These are phyloP conservation scores for Nematodospora valgi DNA, from an alignment of 805 yeast species.

Conservation along the genomic window DNA sequence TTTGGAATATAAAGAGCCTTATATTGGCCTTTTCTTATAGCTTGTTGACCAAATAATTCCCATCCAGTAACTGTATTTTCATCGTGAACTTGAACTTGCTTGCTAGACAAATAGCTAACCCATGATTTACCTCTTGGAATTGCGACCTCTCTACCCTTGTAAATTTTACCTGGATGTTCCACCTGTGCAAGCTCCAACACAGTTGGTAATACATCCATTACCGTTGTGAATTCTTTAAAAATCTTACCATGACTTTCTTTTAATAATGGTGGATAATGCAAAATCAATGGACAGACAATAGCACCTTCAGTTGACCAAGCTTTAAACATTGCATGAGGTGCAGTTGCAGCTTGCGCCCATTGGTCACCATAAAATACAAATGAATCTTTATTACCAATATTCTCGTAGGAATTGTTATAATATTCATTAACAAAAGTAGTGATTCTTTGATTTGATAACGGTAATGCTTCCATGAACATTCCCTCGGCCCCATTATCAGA, in stretches of 20 bases:
- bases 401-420: conserved; percentile 43
- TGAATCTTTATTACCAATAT: conserved; percentile 47
- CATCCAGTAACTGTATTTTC: conserved; percentile 49
- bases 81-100: conserved; percentile 29
- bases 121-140: conserved; percentile 46
- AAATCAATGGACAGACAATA: conserved; percentile 52
- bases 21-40: conserved; percentile 47
- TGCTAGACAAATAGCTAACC: conserved; percentile 32
- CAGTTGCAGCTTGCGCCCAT: conserved; percentile 64
- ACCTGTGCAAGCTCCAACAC: conserved; percentile 48
- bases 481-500: conserved; percentile 69
- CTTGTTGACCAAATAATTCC: conserved; percentile 58
- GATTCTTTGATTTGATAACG: conserved; percentile 31
- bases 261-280: conserved; percentile 39
- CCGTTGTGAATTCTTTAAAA: conserved; percentile 45
- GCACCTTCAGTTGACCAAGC: conserved; percentile 63
- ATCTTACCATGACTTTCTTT: conserved; percentile 24
- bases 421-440: conserved; percentile 23
- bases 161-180: conserved; percentile 38
- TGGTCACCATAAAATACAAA: conserved; percentile 52
- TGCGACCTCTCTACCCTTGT: conserved; percentile 43
- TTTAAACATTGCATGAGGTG: conserved; percentile 52
- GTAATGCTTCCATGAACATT: conserved; percentile 53
- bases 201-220: conserved; percentile 61
- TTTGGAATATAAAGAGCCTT: conserved; percentile 49